Percentiles rank a stretch among this genome's conserved stretches.
Evolutionary conservation across 2,329 filamentous ascomycete genomes (phyloP).

Genomic region (Myriosclerotinia duriaeana): DNA sequence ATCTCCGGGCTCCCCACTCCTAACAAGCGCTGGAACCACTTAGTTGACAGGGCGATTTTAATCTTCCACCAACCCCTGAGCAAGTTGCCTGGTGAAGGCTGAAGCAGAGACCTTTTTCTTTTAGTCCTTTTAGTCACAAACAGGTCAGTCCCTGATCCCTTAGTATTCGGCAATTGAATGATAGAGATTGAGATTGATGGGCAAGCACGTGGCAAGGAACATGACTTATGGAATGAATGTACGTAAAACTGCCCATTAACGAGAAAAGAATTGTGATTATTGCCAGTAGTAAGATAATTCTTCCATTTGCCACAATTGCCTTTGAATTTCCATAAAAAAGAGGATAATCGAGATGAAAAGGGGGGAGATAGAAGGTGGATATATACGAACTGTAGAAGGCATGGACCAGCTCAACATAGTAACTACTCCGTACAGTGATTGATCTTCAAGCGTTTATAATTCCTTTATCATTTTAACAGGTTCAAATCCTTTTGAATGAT

Average conservation of each 20-base stretch:
- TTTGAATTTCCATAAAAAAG: no score
- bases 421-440: not conserved
- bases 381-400: not conserved
- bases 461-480: not conserved
- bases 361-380: not conserved
- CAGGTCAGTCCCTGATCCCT: not conserved
- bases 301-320: no score
- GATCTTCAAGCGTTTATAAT: constrained; percentile 1
- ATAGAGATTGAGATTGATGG: not conserved
- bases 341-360: not conserved
- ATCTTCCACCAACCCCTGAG: not conserved
- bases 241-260: no score
- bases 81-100: not conserved
- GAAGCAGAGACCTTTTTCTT: no score
- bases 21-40: constrained; percentile 10
- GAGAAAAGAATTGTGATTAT: no score
- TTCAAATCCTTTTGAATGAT: not conserved
- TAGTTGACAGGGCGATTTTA: not conserved
- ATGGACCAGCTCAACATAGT: not conserved
- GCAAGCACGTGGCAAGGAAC: not conserved
- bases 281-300: no score
- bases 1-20: constrained; percentile 8
- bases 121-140: constrained; percentile 4
- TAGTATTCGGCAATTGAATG: not conserved
- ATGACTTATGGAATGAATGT: not conserved